These are phyloP conservation scores for Drechmeria coniospora DNA, from an alignment of 2,329 filamentous ascomycete species.

Conservation along the genomic window DNA sequence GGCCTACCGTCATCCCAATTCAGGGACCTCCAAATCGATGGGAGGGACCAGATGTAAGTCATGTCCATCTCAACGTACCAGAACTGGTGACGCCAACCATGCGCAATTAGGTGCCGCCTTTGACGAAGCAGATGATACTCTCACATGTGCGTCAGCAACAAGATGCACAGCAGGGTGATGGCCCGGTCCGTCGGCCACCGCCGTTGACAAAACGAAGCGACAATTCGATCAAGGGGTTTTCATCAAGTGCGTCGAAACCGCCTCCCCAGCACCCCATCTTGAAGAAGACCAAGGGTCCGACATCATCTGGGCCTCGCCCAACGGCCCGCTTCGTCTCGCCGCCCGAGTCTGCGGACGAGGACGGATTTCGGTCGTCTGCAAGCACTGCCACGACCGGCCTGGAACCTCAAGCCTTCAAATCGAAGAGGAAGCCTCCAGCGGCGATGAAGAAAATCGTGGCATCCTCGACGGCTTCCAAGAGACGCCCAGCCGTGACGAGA, in stretches of 20 bases:
- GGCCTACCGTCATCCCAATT: constrained; percentile 40
- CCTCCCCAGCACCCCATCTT: constrained; percentile 40
- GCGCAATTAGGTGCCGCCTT: constrained; percentile 11
- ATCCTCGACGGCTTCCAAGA: constrained; percentile 25
- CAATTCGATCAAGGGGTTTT: constrained; percentile 12
- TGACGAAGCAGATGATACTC: constrained; percentile 14
- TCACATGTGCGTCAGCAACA: constrained; percentile 8
- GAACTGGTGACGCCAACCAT: no score
- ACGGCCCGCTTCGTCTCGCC: constrained; percentile 46
- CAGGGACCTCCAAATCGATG: constrained; percentile 36
- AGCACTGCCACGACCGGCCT: constrained; percentile 19
- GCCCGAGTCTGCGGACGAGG: constrained; percentile 29
- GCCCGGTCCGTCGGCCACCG: constrained; percentile 5
- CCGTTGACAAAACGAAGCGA: constrained; percentile 7
- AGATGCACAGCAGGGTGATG: constrained; percentile 2
- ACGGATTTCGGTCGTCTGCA: constrained; percentile 24
- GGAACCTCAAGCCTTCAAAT: constrained; percentile 14
- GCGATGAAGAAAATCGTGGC: constrained; percentile 26
- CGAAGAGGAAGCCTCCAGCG: constrained; percentile 12
- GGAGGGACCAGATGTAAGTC: constrained; percentile 31
- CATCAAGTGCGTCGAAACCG: constrained; percentile 27
- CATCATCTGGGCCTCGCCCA: constrained; percentile 36
- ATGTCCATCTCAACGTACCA: no score
- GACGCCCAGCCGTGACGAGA: constrained; percentile 28
- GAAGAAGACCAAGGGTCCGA: constrained; percentile 41